phyloP scores from a whole-genome alignment of 768 basidiomycete species.

The Hypholoma sublateritium region DNA sequence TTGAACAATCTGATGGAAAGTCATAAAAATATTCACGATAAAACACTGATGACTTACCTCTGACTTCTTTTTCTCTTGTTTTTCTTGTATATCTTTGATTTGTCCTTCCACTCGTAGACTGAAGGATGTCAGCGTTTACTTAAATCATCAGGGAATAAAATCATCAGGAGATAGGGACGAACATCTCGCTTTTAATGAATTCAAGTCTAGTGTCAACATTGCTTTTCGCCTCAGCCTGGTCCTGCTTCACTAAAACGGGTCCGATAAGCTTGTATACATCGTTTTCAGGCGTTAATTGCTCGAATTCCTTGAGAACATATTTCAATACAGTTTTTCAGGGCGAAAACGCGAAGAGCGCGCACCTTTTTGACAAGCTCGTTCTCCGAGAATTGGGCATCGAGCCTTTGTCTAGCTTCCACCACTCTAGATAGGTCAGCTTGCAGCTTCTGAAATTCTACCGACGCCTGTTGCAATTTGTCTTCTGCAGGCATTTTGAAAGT shows the following conservation, averaged over 20 bases:
- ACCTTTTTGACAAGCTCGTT: conserved; percentile 93
- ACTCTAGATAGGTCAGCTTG: conserved; percentile 70
- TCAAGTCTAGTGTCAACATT: conserved; percentile 90
- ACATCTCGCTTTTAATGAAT: conserved; percentile 91
- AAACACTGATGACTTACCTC: conserved; percentile 53
- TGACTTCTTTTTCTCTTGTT: conserved; percentile 76
- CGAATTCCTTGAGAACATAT: conserved; percentile 68
- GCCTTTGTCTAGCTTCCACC: conserved; percentile 79
- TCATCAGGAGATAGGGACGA: conserved; percentile 23
- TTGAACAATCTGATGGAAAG: conserved; percentile 53
- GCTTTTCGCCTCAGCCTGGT: conserved; percentile 79
- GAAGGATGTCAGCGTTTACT: conserved; percentile 5
- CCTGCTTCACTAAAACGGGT: conserved; percentile 88
- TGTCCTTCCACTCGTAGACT: conserved; percentile 72
- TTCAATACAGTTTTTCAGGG: neutral
- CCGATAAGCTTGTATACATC: conserved; percentile 90
- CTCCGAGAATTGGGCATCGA: conserved; percentile 91
- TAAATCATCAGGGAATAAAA: neutral
- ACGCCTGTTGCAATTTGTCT: conserved; percentile 62
- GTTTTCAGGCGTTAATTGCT: conserved; percentile 69
- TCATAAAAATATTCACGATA: neutral
- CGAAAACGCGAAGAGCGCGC: neutral
- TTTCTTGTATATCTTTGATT: conserved; percentile 74
- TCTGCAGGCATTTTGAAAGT: conserved; percentile 50
- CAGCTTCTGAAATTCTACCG: conserved; percentile 77